Base-by-base conservation (phyloP, 164 flowering plant genomes). In the Tetrastigma voinierianum region DNA sequence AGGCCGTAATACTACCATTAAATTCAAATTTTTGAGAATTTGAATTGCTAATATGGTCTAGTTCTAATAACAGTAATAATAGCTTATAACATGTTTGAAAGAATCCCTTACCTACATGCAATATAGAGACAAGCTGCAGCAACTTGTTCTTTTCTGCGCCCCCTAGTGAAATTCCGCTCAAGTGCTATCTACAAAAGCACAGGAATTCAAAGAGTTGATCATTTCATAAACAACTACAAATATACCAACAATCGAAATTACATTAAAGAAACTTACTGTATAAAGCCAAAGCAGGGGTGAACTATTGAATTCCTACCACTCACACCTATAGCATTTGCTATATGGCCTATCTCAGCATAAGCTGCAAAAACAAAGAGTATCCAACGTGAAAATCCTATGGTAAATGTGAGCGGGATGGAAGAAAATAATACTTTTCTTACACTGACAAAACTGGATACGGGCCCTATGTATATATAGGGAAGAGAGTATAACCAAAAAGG, bases 41-140 rank as follows among this genome's bases (percentile, higher is more conserved):
- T 32, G 40, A 32, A 32, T 32, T 7, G 6, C 6, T 32, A 32
- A 32, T 32, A 32, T 32, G 40, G 40, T 32, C 40, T 32, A 32
- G 40, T 32, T 32, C 40, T 32, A 32, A 32, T 32, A 3, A 32
- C 40, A 32, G 40, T 32, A 32, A 32, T 32, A 32, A 32, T 32
- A 32, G 40, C 6, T 32, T 32, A 32, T 32, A 32, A 32, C 6
- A 0, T 32, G 3, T 32, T 32, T 32, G 10, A 53, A 57, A 4
- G 10, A 19, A 44, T 20, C 61, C 43, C 86, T 83, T 72, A 93
- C 98, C 97, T 83, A 69, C 93, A 95, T 17, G 90, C 87, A 76
- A 89, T 82, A 60, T 95, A 92, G 64, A 92, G 90, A 65, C 97
- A 92, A 40, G 93, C 76, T 74, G 97, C 98, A 44, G 80, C 86